A percentile compares a stretch with the other conserved stretches of the same genome.
These are phyloP conservation scores for Cicer cuneatum DNA, from an alignment of 306 rosid species.

Conservation along the genomic window DNA sequence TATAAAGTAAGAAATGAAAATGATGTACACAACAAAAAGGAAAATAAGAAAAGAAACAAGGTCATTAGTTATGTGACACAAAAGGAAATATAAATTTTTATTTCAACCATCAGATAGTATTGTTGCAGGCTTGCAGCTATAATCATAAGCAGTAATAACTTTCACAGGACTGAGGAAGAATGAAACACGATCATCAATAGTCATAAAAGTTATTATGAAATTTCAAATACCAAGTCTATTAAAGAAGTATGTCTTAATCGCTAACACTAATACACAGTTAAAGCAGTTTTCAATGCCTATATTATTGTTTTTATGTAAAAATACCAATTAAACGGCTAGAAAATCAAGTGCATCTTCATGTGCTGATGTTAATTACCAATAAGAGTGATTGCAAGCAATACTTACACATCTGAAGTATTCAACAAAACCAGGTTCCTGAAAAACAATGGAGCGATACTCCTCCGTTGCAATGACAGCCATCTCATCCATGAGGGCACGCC, in stretches of 20 bases:
- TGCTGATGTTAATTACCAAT: neutral
- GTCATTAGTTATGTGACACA: constrained; percentile 5
- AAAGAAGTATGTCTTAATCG: neutral
- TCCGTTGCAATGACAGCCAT: constrained; percentile 90
- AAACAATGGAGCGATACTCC: constrained; percentile 94
- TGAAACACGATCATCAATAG: neutral
- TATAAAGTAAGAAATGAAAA: constrained; percentile 31
- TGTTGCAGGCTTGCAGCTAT: constrained; percentile 23
- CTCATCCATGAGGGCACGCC: constrained; percentile 95
- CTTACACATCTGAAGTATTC: constrained; percentile 95
- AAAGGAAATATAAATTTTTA: neutral
- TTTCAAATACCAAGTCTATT: constrained; percentile 15
- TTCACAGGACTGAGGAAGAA: neutral
- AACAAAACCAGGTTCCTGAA: constrained; percentile 91
- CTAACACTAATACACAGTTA: no score
- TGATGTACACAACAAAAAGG: neutral
- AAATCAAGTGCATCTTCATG: constrained; percentile 11
- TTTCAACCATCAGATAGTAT: neutral
- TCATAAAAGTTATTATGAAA: neutral
- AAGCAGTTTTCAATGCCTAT: no score
- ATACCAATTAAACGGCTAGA: neutral
- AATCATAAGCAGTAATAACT: neutral
- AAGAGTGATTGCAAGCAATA: constrained; percentile 32
- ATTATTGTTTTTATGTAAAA: neutral
- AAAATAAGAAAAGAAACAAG: constrained; percentile 12